Percentiles rank a stretch among this genome's conserved stretches.
phyloP scores from a whole-genome alignment of 192 early-diverging fungal species.

The Coemansia sp. region DNA sequence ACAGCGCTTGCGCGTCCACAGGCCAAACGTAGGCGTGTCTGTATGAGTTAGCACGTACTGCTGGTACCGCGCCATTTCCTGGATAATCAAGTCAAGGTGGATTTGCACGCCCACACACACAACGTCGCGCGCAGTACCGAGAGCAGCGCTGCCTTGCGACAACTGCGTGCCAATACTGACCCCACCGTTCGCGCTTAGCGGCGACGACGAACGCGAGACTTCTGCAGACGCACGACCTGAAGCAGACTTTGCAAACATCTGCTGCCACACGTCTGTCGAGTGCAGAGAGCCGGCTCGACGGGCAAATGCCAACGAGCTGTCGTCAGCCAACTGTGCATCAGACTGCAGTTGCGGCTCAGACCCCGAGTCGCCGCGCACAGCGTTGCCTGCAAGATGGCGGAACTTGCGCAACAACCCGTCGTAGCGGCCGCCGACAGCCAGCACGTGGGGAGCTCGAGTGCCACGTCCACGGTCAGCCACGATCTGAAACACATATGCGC shows the following conservation, averaged over 20 bases:
- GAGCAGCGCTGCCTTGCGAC: slow-evolving; percentile 40
- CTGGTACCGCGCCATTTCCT: slow-evolving; percentile 64
- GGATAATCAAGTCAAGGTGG: slow-evolving; percentile 70
- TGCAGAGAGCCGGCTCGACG: slow-evolving; percentile 33
- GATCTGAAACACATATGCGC: slow-evolving; percentile 66
- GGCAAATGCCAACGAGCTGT: slow-evolving; percentile 27
- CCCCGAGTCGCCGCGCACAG: background rate
- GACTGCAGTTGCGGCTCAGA: background rate
- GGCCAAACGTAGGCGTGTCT: slow-evolving; percentile 47
- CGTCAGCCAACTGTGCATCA: background rate
- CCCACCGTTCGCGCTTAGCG: background rate
- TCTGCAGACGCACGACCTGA: background rate
- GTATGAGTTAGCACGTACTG: slow-evolving; percentile 25
- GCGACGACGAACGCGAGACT: slow-evolving; percentile 5
- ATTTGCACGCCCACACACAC: slow-evolving; percentile 82
- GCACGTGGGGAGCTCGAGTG: slow-evolving; percentile 55
- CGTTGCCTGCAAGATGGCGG: slow-evolving; percentile 52
- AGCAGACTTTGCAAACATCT: slow-evolving; percentile 18
- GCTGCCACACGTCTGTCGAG: slow-evolving; percentile 45
- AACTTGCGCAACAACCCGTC: slow-evolving; percentile 61
- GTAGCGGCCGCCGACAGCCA: slow-evolving; percentile 73
- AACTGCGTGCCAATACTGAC: slow-evolving; percentile 40
- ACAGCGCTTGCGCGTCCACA: slow-evolving; percentile 65
- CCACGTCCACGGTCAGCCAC: slow-evolving; percentile 38
- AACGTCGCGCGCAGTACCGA: slow-evolving; percentile 44